Conservation (phyloP, 1,139 yeast species). For the Casaregolazyma suthepensis region DNA sequence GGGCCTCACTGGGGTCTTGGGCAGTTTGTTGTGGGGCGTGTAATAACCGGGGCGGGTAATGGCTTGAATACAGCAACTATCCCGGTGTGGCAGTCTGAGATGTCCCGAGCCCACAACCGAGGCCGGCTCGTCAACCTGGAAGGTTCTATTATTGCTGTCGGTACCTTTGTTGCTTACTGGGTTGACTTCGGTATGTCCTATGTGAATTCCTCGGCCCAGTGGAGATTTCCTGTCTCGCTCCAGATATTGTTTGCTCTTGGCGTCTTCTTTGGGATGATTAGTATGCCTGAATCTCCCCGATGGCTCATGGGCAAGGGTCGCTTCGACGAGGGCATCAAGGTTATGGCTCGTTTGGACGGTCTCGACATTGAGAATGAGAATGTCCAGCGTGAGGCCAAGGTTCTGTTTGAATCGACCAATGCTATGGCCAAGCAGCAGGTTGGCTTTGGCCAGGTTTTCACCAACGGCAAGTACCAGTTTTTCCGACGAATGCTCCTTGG, state of each 20-base stretch:
- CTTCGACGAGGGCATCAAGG: constrained; percentile 38
- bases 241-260: constrained; percentile 30
- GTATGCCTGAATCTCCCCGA: constrained; percentile 47
- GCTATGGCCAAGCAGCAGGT: constrained; percentile 18
- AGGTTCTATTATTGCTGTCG: constrained; percentile 68
- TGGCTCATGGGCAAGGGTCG: constrained; percentile 41
- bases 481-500: constrained; percentile 42
- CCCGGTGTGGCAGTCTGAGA: constrained; percentile 81
- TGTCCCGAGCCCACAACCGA: constrained; percentile 66
- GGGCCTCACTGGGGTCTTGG: constrained; percentile 56
- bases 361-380: constrained; percentile 18
- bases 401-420: constrained; percentile 21
- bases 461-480: constrained; percentile 45
- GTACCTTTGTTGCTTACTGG: constrained; percentile 74
- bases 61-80: constrained; percentile 77
- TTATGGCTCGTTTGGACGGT: constrained; percentile 37
- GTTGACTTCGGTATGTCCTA: constrained; percentile 47
- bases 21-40: constrained; percentile 71
- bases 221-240: constrained; percentile 39
- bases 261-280: constrained; percentile 19
- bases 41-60: constrained; percentile 70
- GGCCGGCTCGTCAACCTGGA: constrained; percentile 67
- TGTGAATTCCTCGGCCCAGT: constrained; percentile 45
- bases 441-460: constrained; percentile 42
- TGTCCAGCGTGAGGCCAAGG: constrained; percentile 20